Conservation (phyloP, 345 rosid species). For the Corymbia maculata region DNA sequence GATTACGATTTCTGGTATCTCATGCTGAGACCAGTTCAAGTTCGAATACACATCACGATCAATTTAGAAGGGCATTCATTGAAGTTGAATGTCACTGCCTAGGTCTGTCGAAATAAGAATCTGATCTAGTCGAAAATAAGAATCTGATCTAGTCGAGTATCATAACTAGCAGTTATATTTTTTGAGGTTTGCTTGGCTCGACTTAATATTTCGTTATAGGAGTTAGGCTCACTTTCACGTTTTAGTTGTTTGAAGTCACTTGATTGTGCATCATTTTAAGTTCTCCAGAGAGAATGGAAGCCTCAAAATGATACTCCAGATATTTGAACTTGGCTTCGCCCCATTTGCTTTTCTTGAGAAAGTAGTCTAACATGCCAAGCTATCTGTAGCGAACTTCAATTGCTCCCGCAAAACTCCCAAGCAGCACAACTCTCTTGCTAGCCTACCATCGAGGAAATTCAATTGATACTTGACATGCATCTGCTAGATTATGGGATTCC, state of each 20-base stretch:
- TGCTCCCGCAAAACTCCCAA: background rate
- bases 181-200: background rate
- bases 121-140: background rate
- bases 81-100: background rate
- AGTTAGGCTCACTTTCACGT: background rate
- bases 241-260: background rate
- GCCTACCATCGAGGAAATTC: background rate
- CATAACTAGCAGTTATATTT: background rate
- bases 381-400: background rate
- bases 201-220: background rate
- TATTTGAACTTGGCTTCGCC: background rate
- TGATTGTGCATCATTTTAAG: background rate
- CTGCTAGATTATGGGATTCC: no score
- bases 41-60: no score
- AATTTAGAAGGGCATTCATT: background rate
- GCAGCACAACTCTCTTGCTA: background rate
- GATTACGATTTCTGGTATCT: no score
- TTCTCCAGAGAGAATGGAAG: background rate
- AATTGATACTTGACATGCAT: background rate
- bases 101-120: background rate
- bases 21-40: no score
- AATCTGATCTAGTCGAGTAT: background rate
- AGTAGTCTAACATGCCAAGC: background rate
- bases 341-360: background rate
- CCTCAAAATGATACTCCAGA: background rate